Conservation (phyloP, 306 rosid species). For the Corylus heterophylla region DNA sequence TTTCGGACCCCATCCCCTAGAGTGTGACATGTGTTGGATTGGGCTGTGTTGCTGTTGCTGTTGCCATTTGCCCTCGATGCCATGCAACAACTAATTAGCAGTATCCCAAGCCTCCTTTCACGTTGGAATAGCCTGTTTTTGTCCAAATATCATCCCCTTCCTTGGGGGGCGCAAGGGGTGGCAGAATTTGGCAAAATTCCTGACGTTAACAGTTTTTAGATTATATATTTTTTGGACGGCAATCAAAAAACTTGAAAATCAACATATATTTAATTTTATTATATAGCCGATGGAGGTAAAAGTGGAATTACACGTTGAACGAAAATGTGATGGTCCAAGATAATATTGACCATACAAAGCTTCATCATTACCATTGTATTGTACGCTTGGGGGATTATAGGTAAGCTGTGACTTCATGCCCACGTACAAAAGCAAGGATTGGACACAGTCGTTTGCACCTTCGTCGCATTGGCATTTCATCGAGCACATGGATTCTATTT, state of each 20-base stretch:
- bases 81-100: constrained; percentile 42
- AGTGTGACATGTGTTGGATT: neutral
- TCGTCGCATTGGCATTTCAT: neutral
- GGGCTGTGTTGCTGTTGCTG: constrained; percentile 28
- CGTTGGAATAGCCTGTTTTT: constrained; percentile 4
- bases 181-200: no score
- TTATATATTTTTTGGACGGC: no score
- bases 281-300: neutral
- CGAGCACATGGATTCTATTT: constrained; percentile 15
- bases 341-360: neutral
- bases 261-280: no score
- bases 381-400: neutral
- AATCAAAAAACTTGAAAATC: no score
- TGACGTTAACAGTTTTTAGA: no score
- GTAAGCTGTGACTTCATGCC: neutral
- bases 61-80: constrained; percentile 46
- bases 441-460: neutral
- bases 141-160: neutral
- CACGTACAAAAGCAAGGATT: neutral
- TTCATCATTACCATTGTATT: neutral
- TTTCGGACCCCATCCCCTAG: constrained; percentile 28
- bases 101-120: neutral
- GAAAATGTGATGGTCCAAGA: neutral
- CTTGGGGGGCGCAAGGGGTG: no score
- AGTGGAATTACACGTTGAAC: neutral